These are phyloP conservation scores for Crithidia fasciculata DNA, from an alignment of 208 protist species.

Conservation along the genomic window DNA sequence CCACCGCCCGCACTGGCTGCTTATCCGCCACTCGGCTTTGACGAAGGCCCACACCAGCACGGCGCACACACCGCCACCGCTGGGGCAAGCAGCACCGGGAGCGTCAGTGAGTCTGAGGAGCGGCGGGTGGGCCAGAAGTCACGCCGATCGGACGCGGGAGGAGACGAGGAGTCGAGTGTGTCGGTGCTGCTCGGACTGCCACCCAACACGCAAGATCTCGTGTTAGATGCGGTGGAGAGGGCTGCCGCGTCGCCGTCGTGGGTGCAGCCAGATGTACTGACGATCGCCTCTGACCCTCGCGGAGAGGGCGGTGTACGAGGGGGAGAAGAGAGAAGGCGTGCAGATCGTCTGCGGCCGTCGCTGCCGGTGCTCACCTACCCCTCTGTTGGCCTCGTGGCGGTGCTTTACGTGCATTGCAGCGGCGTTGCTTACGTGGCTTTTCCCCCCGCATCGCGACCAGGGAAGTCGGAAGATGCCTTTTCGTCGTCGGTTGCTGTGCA, in stretches of 20 bases:
- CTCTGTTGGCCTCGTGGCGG: slow-evolving; percentile 54
- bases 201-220: not conserved
- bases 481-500: not conserved
- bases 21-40: slow-evolving; percentile 41
- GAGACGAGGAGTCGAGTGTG: not conserved
- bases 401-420: slow-evolving; percentile 64
- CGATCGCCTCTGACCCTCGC: too few relatives aligned
- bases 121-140: slow-evolving; percentile 10
- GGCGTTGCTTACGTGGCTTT: slow-evolving; percentile 67
- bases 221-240: not conserved
- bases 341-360: not conserved
- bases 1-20: slow-evolving; percentile 11
- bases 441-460: not conserved
- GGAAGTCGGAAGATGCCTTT: not conserved
- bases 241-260: not conserved
- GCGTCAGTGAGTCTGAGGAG: not conserved
- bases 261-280: slow-evolving; percentile 4
- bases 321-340: too few relatives aligned
- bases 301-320: too few relatives aligned
- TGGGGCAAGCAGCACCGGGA: too few relatives aligned
- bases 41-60: not conserved
- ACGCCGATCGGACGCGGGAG: not conserved
- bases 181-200: slow-evolving; percentile 7
- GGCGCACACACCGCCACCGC: not conserved
- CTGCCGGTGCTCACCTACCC: slow-evolving; percentile 33